Evolutionary conservation across 805 yeast genomes (phyloP), one percentile per base, ranked within the genome.

Genomic region (Candida yuanshanica): DNA sequence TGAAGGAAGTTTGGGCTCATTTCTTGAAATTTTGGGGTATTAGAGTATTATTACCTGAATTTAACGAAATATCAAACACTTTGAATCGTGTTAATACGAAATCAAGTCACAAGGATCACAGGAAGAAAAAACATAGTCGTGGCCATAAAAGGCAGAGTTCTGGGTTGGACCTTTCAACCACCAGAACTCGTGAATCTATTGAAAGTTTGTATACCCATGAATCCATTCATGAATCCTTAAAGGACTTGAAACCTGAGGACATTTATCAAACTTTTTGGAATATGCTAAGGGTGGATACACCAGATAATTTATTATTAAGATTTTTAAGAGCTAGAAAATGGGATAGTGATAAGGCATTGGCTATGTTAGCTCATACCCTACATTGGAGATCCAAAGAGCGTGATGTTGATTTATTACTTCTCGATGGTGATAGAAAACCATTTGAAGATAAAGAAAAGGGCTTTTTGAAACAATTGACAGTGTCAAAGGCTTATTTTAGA

Each of bases 301-400:
- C 95, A 4, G 99, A 93, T 62, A 82, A 84, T 52, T 62, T 81
- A 50, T 38, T 87, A 23, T 69, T 90, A 55, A 74, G 95, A 53
- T 90, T 83, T 54, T 63, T 86, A 20, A 73, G 95, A 51, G 96
- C 96, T 29, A 79, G 96, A 64, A 88, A 88, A 64, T 88, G 88
- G 81, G 78, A 83, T 49, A 70, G 80, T 18, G 81, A 78, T 50
- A 76, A 79, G 54, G 72, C 88, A 0, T 58, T 85, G 42, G 66
- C 68, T 17, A 88, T 89, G 95, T 55, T 87, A 38, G 70, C 81
- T n/a, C 69, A 74, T 46, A 81, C 95, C 6, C 59, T 87, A 50
- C 69, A 74, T 46, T 90, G 96, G 95, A 78, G 97, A 57, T 47
- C 67, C 13, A 69, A 71, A 33, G 83, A 76, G 46, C 70, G 71